Percentiles rank a stretch among this genome's conserved stretches.
Evolutionary conservation across 306 rosid genomes (phyloP).

Genomic region (Mucuna pruriens): DNA sequence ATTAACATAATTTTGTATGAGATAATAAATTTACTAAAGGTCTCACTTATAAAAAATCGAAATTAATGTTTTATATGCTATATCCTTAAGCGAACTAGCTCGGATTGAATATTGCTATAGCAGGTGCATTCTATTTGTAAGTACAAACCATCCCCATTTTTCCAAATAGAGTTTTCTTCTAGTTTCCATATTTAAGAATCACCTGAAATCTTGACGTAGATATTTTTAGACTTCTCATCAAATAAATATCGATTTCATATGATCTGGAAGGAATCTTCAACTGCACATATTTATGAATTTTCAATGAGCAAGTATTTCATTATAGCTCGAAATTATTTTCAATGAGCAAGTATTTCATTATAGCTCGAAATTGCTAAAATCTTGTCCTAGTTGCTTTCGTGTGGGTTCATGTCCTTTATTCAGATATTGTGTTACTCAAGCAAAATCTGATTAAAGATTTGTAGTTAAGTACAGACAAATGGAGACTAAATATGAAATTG

Average conservation of each 20-base stretch:
- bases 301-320: too few species aligned
- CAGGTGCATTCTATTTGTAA: neutral
- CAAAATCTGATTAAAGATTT: slow-evolving; percentile 27
- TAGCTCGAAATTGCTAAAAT: slow-evolving; percentile 13
- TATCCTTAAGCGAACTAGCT: neutral
- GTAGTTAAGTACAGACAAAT: slow-evolving; percentile 1
- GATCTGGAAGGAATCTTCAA: slow-evolving; percentile 18
- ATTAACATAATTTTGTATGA: too few species aligned
- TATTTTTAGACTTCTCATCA: neutral
- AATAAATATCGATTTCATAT: neutral
- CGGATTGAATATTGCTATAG: neutral
- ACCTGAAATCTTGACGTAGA: neutral
- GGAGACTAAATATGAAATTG: neutral
- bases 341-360: too few species aligned
- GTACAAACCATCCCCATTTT: neutral
- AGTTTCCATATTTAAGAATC: neutral
- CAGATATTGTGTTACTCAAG: neutral
- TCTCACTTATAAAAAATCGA: too few species aligned
- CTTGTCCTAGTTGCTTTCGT: slow-evolving; percentile 16
- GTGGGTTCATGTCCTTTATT: neutral
- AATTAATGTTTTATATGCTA: neutral
- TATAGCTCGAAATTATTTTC: too few species aligned
- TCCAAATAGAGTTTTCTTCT: neutral
- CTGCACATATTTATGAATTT: neutral
- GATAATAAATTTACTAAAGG: too few species aligned